Evolutionary conservation across 768 basidiomycete genomes (phyloP).

Genomic region (Kwoniella dendrophila): DNA sequence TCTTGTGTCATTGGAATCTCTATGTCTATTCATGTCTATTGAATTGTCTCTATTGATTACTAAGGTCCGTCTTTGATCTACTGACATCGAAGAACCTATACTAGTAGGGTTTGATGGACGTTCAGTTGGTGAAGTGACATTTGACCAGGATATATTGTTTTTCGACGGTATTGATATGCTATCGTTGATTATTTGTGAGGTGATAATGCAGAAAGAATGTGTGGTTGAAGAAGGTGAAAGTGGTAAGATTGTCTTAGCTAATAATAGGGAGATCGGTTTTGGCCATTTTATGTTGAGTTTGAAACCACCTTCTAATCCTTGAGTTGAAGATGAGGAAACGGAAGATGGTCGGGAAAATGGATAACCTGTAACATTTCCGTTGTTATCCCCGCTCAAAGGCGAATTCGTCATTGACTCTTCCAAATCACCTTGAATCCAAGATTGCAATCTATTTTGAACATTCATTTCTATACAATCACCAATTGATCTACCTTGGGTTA

Average conservation of each 20-base stretch:
- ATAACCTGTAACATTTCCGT: too few species aligned
- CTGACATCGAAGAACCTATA: not conserved
- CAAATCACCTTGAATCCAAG: slow-evolving; percentile 43
- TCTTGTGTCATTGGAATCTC: not conserved
- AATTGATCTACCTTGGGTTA: slow-evolving; percentile 34
- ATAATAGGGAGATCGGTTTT: slow-evolving; percentile 12
- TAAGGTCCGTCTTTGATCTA: not conserved
- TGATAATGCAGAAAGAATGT: slow-evolving; percentile 43
- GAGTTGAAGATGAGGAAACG: not conserved
- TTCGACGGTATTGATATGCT: too few species aligned
- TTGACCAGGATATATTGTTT: not conserved
- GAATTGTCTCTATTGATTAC: too few species aligned
- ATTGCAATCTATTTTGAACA: slow-evolving; percentile 27
- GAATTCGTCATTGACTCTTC: slow-evolving; percentile 2
- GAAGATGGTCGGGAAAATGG: not conserved
- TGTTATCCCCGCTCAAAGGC: too few species aligned
- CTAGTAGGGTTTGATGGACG: slow-evolving; percentile 1
- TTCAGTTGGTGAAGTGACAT: slow-evolving; percentile 13
- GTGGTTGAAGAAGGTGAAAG: slow-evolving; percentile 36
- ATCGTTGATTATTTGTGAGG: slow-evolving; percentile 28
- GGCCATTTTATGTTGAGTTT: slow-evolving; percentile 22
- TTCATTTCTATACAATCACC: slow-evolving; percentile 31
- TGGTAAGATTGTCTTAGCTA: slow-evolving; percentile 37
- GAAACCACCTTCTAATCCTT: slow-evolving; percentile 17
- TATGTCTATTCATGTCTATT: too few species aligned